Conservation (phyloP, 352 stramenopile genomes). For the Phytophthora chlamydospora region DNA sequence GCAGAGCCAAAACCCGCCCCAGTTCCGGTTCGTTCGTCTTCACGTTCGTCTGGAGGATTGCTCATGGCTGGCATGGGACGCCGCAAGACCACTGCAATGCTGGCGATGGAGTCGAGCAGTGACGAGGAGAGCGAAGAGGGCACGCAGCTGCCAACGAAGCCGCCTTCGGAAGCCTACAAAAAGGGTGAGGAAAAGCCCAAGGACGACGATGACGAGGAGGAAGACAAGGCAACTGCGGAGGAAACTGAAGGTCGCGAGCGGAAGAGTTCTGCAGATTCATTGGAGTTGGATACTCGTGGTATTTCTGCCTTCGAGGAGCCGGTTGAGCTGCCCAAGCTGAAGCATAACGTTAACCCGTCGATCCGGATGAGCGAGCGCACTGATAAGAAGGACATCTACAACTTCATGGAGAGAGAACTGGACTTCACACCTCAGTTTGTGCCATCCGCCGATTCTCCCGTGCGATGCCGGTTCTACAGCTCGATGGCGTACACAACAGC, state of each 20-base stretch:
- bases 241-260: constrained; percentile 41
- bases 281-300: constrained; percentile 80
- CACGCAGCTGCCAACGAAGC: constrained; percentile 62
- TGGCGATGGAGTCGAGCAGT: constrained; percentile 83
- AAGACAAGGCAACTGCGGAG: constrained; percentile 33
- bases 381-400: constrained; percentile 86
- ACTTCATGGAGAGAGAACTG: constrained; percentile 86
- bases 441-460: constrained; percentile 83
- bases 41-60: constrained; percentile 48
- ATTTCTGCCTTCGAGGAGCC: constrained; percentile 81
- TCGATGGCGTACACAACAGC: constrained; percentile 88
- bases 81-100: constrained; percentile 70
- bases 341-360: constrained; percentile 40
- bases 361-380: constrained; percentile 54
- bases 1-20: constrained; percentile 59
- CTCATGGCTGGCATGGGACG: constrained; percentile 66
- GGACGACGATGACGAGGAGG: constrained; percentile 32
- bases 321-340: constrained; percentile 36
- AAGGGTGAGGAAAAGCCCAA: constrained; percentile 40
- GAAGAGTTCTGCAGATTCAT: constrained; percentile 80
- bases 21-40: constrained; percentile 46
- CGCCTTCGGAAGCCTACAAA: constrained; percentile 41
- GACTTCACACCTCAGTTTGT: constrained; percentile 88
- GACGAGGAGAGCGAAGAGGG: constrained; percentile 70
- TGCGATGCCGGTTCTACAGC: constrained; percentile 88